Base-by-base conservation (phyloP, 768 basidiomycete species). In the Lactarius quietus region DNA sequence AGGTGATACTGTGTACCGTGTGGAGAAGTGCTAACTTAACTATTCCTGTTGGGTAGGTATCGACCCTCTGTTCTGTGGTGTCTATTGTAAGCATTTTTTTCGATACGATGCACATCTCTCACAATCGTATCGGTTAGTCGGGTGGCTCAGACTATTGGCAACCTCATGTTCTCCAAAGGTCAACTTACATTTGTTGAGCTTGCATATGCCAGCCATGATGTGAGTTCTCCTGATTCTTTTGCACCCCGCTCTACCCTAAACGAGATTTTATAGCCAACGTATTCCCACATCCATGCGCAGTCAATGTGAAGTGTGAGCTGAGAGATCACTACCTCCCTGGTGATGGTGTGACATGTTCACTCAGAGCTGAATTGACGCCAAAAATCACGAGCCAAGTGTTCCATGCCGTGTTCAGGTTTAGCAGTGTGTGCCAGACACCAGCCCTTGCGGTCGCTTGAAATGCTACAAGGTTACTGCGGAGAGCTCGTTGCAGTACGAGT, bases 41-140 rank as follows among this genome's bases (percentile, higher is more conserved):
- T 14, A 35, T 33, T 29, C 58, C 20, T 41, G 15, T 23, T 18
- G 1, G 59, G 9, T 59, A 92, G 89, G 91, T 60, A 78, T 90
- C 56, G 86, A 88, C 52, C 89, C 91, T 12, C 82, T 86, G 3
- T 86, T 92, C 78, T 81, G 80, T 61, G 90, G 91, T 61, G 82
- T 84, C 35, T 86, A 82, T 70, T 88, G 88, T 85, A 71, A 68
- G 83, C 76, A 29, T 20, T 36, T 61, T 48, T 48, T 63, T 38
- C 62, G 33, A 10, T 14, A 59, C 17, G 39, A 52, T 23, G 55
- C 17, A 29, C 1, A 23, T 23, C 10, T 10, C 64, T 23, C n/a
- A 51, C 39, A 31, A 56, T 43, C 57, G 15, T 43, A 31, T 62
- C 81, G 85, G 86, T 58, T 73, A 82, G 61, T 81, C 83, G 55